These are phyloP conservation scores for Eleusine indica DNA, from an alignment of 176 grass and related monocot species.

Conservation along the genomic window DNA sequence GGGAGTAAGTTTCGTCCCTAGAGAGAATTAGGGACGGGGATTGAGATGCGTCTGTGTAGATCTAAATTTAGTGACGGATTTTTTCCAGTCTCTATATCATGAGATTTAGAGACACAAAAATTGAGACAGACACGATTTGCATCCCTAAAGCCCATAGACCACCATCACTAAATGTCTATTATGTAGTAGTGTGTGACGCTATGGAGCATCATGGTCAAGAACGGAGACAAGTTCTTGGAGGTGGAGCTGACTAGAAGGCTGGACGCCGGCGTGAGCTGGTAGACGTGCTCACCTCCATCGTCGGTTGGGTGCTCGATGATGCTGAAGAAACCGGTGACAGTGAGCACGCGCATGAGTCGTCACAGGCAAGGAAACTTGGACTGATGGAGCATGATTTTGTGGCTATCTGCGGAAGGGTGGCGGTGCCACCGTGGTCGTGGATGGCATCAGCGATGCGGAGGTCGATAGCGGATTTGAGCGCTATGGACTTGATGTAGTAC, in stretches of 20 bases:
- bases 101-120: no score
- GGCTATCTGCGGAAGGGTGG: constrained; percentile 8
- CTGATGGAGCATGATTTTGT: background rate
- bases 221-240: background rate
- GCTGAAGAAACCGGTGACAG: background rate
- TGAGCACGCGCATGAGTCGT: constrained; percentile 37
- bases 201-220: background rate
- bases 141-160: background rate
- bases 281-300: background rate
- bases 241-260: constrained; percentile 12
- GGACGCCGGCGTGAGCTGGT: constrained; percentile 25
- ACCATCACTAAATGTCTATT: no score
- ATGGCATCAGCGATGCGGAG: constrained; percentile 32
- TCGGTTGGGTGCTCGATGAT: background rate
- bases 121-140: no score
- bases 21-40: no score
- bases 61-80: no score
- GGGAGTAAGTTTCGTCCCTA: no score
- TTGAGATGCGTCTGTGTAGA: no score
- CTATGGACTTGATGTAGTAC: constrained; percentile 18
- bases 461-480: constrained; percentile 23
- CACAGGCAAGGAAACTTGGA: constrained; percentile 16
- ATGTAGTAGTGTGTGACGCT: background rate
- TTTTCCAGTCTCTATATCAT: no score
- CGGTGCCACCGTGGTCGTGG: background rate